Conservation (phyloP, 176 grass and related monocot genomes). For the Zoysia japonica region DNA sequence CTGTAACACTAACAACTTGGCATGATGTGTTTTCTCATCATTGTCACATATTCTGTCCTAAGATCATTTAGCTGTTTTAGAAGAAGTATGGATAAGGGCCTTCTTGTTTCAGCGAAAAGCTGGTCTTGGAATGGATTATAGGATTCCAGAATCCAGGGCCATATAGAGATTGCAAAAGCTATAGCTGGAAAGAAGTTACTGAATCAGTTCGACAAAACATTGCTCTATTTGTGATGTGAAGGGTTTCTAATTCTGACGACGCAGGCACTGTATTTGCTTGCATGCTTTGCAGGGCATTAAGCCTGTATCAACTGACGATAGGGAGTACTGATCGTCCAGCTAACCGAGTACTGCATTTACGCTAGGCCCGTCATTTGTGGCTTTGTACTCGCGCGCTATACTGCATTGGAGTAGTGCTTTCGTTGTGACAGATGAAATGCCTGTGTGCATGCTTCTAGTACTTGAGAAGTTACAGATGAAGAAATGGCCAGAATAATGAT, state of each 20-base stretch:
- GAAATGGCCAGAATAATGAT: no score
- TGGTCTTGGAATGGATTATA: no score
- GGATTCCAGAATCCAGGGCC: no score
- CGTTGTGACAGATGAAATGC: neutral
- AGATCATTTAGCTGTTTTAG: no score
- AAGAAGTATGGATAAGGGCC: no score
- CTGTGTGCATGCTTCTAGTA: neutral
- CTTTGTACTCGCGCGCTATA: neutral
- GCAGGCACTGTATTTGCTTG: neutral
- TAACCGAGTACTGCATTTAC: slow-evolving; percentile 7
- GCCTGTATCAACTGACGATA: neutral
- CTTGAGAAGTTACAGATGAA: no score
- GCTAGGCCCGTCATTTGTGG: neutral
- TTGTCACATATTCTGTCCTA: no score
- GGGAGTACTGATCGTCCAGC: neutral
- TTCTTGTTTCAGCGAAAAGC: no score
- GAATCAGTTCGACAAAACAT: neutral
- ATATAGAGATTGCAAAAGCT: no score
- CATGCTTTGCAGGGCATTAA: neutral
- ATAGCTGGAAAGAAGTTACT: no score
- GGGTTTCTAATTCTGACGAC: neutral
- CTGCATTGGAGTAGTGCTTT: neutral
- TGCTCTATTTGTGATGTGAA: neutral
- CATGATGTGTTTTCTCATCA: neutral
- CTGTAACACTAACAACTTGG: neutral